Evolutionary conservation across 1,139 yeast species (phyloP).

Genomic region (Candida neerlandica): DNA sequence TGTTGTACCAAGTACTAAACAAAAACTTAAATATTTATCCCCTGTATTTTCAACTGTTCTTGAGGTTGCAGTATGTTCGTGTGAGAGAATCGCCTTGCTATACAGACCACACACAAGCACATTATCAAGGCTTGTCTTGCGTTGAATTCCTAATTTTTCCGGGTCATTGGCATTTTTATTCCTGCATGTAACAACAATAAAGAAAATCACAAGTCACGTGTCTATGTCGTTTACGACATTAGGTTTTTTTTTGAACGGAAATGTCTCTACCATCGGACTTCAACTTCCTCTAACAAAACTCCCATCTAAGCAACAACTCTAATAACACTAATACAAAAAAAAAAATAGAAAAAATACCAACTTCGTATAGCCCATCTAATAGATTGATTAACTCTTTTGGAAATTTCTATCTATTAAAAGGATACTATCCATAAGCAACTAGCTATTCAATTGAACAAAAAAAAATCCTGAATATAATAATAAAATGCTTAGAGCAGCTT

Average conservation of each 20-base stretch:
- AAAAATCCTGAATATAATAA: neutral
- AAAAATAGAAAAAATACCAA: neutral
- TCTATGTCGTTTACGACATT: slow-evolving; percentile 1
- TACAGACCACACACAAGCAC: neutral
- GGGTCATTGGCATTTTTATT: neutral
- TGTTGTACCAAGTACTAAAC: neutral
- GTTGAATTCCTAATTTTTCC: neutral
- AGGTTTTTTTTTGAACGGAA: neutral
- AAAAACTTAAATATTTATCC: neutral
- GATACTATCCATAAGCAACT: neutral
- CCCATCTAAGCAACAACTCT: neutral
- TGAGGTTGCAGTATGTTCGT: neutral
- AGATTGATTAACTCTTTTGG: neutral
- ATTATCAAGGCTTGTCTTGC: neutral
- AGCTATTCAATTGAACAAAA: neutral
- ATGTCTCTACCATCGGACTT: slow-evolving; percentile 10
- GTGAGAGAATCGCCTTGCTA: neutral
- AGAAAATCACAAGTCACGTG: neutral
- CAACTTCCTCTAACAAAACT: neutral
- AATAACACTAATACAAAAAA: neutral
- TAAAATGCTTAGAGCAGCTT: slow-evolving; percentile 17
- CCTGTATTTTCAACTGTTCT: no score
- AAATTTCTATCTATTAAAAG: neutral
- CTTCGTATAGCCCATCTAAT: neutral
- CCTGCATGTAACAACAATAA: neutral